Percentiles rank a stretch among this genome's conserved stretches.
Evolutionary conservation across 73 alveolate genomes (phyloP).

Genomic region (Uronychia setigera): DNA sequence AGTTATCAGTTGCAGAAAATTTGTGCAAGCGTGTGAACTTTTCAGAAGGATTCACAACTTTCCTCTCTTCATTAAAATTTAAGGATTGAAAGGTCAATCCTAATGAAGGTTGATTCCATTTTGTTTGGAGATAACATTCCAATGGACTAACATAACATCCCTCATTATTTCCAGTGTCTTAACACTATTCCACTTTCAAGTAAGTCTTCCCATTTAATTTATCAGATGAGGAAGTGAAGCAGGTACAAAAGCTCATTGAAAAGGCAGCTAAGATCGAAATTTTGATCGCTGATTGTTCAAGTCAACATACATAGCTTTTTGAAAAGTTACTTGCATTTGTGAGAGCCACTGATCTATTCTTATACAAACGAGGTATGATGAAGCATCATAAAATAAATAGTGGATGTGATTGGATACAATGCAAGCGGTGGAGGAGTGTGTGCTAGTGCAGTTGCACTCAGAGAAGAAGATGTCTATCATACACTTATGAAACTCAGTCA

Average conservation of each 20-base stretch:
- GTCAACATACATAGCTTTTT: constrained; percentile 54
- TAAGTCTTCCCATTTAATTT: constrained; percentile 3
- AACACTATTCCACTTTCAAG: constrained; percentile 12
- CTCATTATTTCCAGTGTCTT: background rate
- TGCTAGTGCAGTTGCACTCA: constrained; percentile 2
- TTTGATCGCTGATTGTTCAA: constrained; percentile 72
- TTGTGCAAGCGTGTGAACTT: constrained; percentile 64
- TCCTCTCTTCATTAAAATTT: constrained; percentile 19
- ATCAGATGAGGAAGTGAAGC: constrained; percentile 6
- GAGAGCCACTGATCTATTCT: constrained; percentile 57
- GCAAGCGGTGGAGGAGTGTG: constrained; percentile 27
- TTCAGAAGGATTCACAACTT: constrained; percentile 55
- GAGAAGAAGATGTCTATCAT: constrained; percentile 32
- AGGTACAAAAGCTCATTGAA: constrained; percentile 24
- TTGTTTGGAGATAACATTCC: background rate
- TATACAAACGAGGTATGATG: constrained; percentile 11
- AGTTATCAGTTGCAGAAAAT: constrained; percentile 72
- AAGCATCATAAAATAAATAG: background rate
- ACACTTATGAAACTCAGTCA: constrained; percentile 46
- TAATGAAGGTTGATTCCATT: background rate
- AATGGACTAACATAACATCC: background rate
- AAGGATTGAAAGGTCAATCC: constrained; percentile 3
- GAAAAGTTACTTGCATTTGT: constrained; percentile 69
- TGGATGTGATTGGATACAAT: background rate
- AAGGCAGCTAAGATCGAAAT: constrained; percentile 67